Percentiles rank a stretch among this genome's conserved stretches.
Conservation (phyloP, 164 flowering plant genomes). For the Kalanchoe fedtschenkoi region DNA sequence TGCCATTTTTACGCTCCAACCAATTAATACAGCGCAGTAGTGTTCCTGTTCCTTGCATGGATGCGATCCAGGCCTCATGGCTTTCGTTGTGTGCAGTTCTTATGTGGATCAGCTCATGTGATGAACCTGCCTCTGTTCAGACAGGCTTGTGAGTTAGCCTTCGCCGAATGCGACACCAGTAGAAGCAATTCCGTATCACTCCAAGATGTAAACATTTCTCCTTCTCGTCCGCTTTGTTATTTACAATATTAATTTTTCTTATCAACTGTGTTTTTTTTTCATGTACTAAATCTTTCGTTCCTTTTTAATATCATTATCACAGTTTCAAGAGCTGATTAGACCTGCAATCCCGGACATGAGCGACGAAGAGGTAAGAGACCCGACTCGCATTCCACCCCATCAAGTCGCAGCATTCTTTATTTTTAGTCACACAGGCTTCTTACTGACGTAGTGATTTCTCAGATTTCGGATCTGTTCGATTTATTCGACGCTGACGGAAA, state of each 20-base stretch:
- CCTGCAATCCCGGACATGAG: constrained; percentile 25
- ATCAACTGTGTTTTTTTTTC: background rate
- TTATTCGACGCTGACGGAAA: constrained; percentile 28
- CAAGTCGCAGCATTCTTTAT: background rate
- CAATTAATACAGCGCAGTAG: no score
- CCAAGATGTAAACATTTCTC: constrained; percentile 27
- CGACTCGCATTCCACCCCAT: background rate
- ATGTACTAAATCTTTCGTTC: background rate
- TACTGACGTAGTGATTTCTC: constrained; percentile 1
- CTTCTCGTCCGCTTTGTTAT: background rate
- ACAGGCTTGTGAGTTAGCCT: constrained; percentile 42
- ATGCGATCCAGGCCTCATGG: background rate
- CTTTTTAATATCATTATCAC: constrained; percentile 6
- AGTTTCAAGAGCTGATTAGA: constrained; percentile 32
- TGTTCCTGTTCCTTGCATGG: background rate
- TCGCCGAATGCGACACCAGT: constrained; percentile 28
- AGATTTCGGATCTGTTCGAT: constrained; percentile 23
- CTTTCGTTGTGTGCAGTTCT: constrained; percentile 25
- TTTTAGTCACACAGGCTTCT: background rate
- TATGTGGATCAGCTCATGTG: constrained; percentile 48
- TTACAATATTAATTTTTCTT: background rate
- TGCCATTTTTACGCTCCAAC: background rate
- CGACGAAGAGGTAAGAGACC: constrained; percentile 36
- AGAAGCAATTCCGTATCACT: constrained; percentile 22
- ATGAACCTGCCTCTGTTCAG: constrained; percentile 43